Base-by-base conservation (phyloP, 2,329 filamentous ascomycete genomes). In the Xylaria hypoxylon region DNA sequence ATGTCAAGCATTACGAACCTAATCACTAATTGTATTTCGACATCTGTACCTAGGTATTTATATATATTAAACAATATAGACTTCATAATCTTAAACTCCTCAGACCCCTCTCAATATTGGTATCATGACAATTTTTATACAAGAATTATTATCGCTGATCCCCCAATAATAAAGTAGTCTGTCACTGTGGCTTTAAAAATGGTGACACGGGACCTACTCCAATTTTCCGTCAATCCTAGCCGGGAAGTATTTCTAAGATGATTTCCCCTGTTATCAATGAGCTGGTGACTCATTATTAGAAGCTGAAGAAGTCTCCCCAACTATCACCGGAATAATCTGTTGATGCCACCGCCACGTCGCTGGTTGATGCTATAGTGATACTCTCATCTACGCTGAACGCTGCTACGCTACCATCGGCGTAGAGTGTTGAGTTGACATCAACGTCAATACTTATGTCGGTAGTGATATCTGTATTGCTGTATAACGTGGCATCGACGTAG, bases 291-390 rank as follows among this genome's bases (percentile, higher is more conserved):
- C 8, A 13, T 28, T n/a, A 35, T 65, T 33, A 68, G 11, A 56
- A 69, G 6, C 50, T 52, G 3, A 55, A 44, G 3, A 55, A 44
- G 15, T 62, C 66, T 1, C 71, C 72, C 71, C 72, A 75, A 19
- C 68, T 73, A 1, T 70, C 70, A 0, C 74, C 74, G 1, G 74
- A 75, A 55, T 76, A 75, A 48, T 76, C 74, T 11, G 38, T 35
- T n/a, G 62, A 56, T 5, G 28, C 57, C 2, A 53, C 67, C 28
- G 58, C 47, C 10, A 66, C 69, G 4, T 68, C 71, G n/a, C 56
- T 71, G n/a, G 28, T 65, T 7, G 62, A 64, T 7, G 68, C 59
- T 13, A 70, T 33, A 24, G 26, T 59, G 44, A 70, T 40, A 26
- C 61, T 72, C 62, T 70, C 69, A 13, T 73, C 70, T 60, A 70